Base-by-base conservation (phyloP, 768 basidiomycete genomes). In the Sporobolomyces phaffii region DNA sequence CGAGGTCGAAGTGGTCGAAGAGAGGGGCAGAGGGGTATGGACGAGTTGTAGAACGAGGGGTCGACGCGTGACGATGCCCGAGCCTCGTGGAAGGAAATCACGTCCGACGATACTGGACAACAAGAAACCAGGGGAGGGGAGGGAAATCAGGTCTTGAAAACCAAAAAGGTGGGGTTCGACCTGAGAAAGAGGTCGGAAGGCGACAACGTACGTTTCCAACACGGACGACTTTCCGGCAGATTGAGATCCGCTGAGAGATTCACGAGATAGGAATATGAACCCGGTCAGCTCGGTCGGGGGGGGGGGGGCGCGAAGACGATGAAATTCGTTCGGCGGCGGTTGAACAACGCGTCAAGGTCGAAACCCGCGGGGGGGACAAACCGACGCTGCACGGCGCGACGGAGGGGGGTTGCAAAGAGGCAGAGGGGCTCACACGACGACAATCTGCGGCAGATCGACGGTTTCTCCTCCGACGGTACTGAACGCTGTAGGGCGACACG, bases 31-130 rank as follows among this genome's bases (percentile, higher is more conserved):
- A 43, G 91, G 89, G 3, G 90, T 91, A 78, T 99, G 91, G 61
- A 98, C 88, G 76, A 98, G 86, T 77, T 98, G 96, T 11, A 98
- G 85, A 33, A 98, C 86, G 62, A 99, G 86, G 3, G 96, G 96
- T 70, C 96, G 84, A 61, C 96, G 85, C 31, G 96, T 99, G 47
- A 99, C 93, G 66, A 99, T 99, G 53, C 96, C 96, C 75, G 64
- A 65, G n/a, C 77, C 77, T 31, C 79, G 72, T 2, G 80, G 80
- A 6, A 81, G 73, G 62, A 81, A 81, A 62, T 80, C 79, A 34
- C 88, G 84, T 59, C 96, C 96, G 69, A 99, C 96, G 74, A 98
- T 96, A 31, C 91, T 90, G 72, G 18, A 36, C 22, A 54, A n/a
- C 20, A 15, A 29, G 18, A n/a, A n/a, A n/a, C n/a, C n/a, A n/a